A percentile compares a stretch with the other conserved stretches of the same genome.
phyloP scores from a whole-genome alignment of 1,284 basidiomycete genomes.

The Mixia osmundae region DNA sequence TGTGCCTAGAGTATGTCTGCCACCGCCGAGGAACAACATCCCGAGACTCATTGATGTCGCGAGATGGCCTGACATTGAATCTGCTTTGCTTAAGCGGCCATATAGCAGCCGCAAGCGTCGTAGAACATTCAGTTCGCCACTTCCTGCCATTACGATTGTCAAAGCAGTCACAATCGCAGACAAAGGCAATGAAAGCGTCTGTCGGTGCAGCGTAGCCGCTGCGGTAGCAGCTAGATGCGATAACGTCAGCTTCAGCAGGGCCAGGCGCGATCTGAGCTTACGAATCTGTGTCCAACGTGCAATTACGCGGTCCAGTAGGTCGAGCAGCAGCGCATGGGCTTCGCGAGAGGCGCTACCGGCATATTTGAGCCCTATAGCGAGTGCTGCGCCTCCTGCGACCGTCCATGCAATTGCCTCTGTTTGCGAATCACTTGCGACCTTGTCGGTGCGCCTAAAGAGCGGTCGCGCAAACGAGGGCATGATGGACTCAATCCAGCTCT shows the following conservation, averaged over 20 bases:
- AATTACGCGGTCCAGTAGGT: constrained; percentile 57
- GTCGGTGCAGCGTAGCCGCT: background rate
- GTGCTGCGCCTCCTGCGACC: constrained; percentile 69
- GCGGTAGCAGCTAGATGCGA: too few relatives aligned
- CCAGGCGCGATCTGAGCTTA: too few relatives aligned
- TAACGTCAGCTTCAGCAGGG: too few relatives aligned
- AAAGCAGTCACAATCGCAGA: constrained; percentile 59
- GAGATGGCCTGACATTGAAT: constrained; percentile 73
- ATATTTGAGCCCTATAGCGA: constrained; percentile 74
- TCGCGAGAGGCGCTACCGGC: constrained; percentile 74
- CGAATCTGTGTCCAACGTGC: too few relatives aligned
- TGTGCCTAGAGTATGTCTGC: constrained; percentile 72
- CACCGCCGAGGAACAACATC: constrained; percentile 77
- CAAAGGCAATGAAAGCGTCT: too few relatives aligned
- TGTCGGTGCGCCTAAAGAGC: constrained; percentile 20
- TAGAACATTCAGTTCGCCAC: constrained; percentile 74
- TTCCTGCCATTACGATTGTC: constrained; percentile 85
- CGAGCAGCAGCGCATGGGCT: constrained; percentile 57
- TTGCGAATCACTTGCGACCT: constrained; percentile 32
- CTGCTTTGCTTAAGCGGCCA: constrained; percentile 54
- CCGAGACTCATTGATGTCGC: constrained; percentile 80
- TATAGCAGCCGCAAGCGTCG: constrained; percentile 72
- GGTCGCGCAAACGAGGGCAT: constrained; percentile 44
- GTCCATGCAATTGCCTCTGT: constrained; percentile 69
- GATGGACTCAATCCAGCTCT: constrained; percentile 52